Percentiles rank a stretch among this genome's conserved stretches.
phyloP scores from a whole-genome alignment of 345 rosid genomes.

The Angophora floribunda region DNA sequence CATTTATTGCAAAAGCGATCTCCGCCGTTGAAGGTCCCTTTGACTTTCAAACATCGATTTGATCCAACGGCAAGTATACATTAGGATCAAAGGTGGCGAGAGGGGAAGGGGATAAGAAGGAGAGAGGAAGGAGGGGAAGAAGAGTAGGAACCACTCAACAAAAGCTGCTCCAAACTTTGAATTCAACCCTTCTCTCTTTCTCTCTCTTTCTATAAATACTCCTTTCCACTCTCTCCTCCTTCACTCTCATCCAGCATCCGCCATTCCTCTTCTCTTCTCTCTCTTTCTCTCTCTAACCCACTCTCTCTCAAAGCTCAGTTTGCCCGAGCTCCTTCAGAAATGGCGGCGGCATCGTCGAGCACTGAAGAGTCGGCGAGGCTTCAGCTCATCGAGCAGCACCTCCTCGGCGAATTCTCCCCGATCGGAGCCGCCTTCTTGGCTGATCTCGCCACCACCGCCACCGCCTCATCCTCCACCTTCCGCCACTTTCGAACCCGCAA shows the following conservation, averaged over 20 bases:
- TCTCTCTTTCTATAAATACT: neutral
- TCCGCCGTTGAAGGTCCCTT: neutral
- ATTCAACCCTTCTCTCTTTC: neutral
- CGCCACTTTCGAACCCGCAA: neutral
- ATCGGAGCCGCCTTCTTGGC: neutral
- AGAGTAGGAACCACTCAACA: neutral
- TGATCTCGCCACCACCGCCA: neutral
- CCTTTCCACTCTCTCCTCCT: neutral
- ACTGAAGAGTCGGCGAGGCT: conserved; percentile 26
- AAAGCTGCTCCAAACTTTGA: neutral
- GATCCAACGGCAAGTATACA: neutral
- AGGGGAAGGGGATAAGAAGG: neutral
- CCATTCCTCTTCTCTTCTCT: neutral
- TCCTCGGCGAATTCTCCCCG: conserved; percentile 48
- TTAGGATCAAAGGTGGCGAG: neutral
- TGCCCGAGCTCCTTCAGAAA: neutral
- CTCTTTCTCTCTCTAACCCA: neutral
- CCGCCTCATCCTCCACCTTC: neutral
- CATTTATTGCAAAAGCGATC: neutral
- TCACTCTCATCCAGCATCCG: neutral
- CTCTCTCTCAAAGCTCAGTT: neutral
- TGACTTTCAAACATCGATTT: neutral
- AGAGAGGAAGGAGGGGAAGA: neutral
- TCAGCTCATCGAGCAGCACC: conserved; percentile 35
- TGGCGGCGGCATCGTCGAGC: neutral